Base-by-base conservation (phyloP, 2,329 filamentous ascomycete genomes). In the Cercospora nicotianae region DNA sequence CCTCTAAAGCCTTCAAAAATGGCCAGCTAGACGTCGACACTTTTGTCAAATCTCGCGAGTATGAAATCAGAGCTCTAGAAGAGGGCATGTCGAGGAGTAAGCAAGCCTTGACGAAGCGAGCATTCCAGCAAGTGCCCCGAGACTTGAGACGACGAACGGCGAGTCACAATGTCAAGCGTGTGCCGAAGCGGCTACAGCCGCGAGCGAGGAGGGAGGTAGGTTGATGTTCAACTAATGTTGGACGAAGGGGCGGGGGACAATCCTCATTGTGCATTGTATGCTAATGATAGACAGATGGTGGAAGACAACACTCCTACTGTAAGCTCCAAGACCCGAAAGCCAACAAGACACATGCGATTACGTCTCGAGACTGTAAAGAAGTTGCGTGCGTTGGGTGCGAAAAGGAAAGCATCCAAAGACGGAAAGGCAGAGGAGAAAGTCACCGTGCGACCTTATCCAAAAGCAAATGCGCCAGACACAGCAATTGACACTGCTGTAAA, bases 281-380 rank as follows among this genome's bases (percentile, higher is more conserved):
- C 72, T 77, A 64, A 75, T 57, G 48, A 28, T 12, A 62, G 9
- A 31, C 87, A 96, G 85, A 96, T 97, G 89, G 83, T 84, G 16
- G 91, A 96, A 65, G 94, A 98, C 76, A 97, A 97, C 71, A 97
- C 94, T 0, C 94, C 95, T 0, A 91, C 88, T 0, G 89, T 94
- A 5, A 90, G 89, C 62, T 84, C 86, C 1, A 85, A 85, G 69
- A 87, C 86, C 70, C 84, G 89, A 68, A 90, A 87, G 74, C 88
- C 87, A 1, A 78, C 79, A 31, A 77, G 80, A 13, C 82, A 84
- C 66, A 80, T 80, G 76, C 77, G 88, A 65, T 82, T 93, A 73
- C 86, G 94, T 63, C 86, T 90, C 31, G 92, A 96, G 79, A 94
- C 89, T 3, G 92, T 90, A 8, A 90, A 90, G 78, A 87, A 86